Evolutionary conservation across 306 rosid species (phyloP).

Genomic region (Argentina anserina): DNA sequence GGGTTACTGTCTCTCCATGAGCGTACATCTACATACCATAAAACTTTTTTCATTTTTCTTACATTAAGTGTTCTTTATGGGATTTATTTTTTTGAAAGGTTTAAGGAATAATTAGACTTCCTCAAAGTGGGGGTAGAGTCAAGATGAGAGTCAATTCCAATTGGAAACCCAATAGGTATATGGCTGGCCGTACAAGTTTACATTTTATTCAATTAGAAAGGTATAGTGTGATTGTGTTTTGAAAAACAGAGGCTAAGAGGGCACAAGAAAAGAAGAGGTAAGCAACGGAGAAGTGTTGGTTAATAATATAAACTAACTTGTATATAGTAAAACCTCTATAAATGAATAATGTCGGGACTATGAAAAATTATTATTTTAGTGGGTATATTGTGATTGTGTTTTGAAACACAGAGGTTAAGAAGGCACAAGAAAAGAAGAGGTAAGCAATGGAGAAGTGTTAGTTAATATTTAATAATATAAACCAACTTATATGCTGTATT

Average conservation of each 20-base stretch:
- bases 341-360: too few relatives aligned
- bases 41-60: neutral
- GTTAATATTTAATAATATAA: neutral
- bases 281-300: neutral
- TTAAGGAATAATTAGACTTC: neutral
- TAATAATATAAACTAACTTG: too few relatives aligned
- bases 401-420: too few relatives aligned
- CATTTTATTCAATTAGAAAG: neutral
- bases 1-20: neutral
- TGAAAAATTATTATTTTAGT: too few relatives aligned
- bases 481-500: too few relatives aligned
- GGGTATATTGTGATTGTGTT: too few relatives aligned
- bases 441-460: too few relatives aligned
- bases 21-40: slow-evolving; percentile 2
- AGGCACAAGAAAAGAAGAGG: too few relatives aligned
- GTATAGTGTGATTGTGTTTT: too few relatives aligned
- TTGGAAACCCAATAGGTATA: neutral
- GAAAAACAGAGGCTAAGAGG: neutral
- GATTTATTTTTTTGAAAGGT: too few relatives aligned
- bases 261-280: neutral
- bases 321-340: too few relatives aligned
- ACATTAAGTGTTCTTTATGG: neutral
- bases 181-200: neutral
- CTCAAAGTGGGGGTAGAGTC: neutral
- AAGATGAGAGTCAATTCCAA: neutral